These are phyloP conservation scores for Pleurozium schreberi DNA, from an alignment of 225 moss, liverwort and hornwort species.

Conservation along the genomic window DNA sequence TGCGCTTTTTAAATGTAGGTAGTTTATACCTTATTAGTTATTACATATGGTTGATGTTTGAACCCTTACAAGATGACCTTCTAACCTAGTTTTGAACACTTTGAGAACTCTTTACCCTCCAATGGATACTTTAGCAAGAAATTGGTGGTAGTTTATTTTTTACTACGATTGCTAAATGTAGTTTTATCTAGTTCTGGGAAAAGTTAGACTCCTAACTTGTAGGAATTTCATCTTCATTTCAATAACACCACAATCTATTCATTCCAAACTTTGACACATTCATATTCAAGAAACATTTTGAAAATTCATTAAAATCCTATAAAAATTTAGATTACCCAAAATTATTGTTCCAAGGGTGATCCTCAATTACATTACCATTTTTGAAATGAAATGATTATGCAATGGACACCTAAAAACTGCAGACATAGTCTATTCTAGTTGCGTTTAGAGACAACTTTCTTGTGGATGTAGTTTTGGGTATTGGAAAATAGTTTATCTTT, in stretches of 20 bases:
- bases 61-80: neutral
- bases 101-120: neutral
- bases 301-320: neutral
- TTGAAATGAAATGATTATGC: neutral
- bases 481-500: fast-evolving
- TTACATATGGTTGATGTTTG: neutral
- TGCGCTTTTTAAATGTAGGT: fast-evolving
- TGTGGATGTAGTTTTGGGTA: fast-evolving
- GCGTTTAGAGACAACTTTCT: fast-evolving
- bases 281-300: fast-evolving
- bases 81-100: neutral
- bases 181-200: neutral
- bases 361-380: fast-evolving
- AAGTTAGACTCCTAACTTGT: neutral
- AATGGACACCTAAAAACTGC: neutral
- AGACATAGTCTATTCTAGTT: fast-evolving
- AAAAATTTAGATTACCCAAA: neutral
- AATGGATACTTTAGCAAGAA: neutral
- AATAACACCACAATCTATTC: neutral
- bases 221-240: neutral
- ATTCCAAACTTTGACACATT: neutral
- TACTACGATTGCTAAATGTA: neutral
- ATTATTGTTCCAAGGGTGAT: fast-evolving
- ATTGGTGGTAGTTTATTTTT: neutral
- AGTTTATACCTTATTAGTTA: neutral